phyloP scores from a whole-genome alignment of 2,329 filamentous ascomycete species.

The Aspergillus udagawae region DNA sequence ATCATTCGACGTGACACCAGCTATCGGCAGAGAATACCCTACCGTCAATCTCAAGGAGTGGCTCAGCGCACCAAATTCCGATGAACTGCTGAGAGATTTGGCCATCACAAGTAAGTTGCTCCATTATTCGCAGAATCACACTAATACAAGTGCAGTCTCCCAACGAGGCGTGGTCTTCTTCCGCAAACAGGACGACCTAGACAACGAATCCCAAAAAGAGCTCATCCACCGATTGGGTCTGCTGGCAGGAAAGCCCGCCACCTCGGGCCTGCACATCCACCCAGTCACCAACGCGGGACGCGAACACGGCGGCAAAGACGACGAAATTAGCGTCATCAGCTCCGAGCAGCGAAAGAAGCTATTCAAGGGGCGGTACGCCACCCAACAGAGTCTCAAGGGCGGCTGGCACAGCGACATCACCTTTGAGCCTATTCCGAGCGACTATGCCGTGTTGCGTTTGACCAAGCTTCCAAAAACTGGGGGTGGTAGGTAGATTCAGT shows the following conservation, averaged over 20 bases:
- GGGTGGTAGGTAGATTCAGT: conserved; percentile 28
- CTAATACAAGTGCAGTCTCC: conserved; percentile 37
- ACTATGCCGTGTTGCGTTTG: conserved; percentile 46
- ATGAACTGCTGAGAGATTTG: conserved; percentile 33
- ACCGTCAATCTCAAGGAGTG: conserved; percentile 48
- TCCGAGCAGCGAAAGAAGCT: conserved; percentile 38
- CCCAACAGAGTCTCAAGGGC: conserved; percentile 28
- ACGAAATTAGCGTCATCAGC: conserved; percentile 49
- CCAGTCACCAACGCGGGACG: conserved; percentile 47
- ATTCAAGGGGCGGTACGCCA: conserved; percentile 32
- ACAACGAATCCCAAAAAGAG: conserved; percentile 50
- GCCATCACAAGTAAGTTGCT: conserved; percentile 27
- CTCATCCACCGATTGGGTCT: conserved; percentile 48
- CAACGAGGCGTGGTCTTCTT: conserved; percentile 54
- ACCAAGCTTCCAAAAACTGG: conserved; percentile 40
- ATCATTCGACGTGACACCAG: conserved; percentile 48
- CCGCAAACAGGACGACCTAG: conserved; percentile 48
- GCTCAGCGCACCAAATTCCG: conserved; percentile 31
- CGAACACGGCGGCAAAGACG: conserved; percentile 44
- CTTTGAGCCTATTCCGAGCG: conserved; percentile 46
- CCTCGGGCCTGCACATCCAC: conserved; percentile 46
- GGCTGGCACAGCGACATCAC: conserved; percentile 51
- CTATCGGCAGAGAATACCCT: conserved; percentile 49
- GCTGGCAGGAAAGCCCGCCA: conserved; percentile 45
- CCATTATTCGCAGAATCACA: neutral